Evolutionary conservation across 2,329 filamentous ascomycete genomes (phyloP), one percentile per base, ranked within the genome.

Genomic region (Colletotrichum lindemuthianum): DNA sequence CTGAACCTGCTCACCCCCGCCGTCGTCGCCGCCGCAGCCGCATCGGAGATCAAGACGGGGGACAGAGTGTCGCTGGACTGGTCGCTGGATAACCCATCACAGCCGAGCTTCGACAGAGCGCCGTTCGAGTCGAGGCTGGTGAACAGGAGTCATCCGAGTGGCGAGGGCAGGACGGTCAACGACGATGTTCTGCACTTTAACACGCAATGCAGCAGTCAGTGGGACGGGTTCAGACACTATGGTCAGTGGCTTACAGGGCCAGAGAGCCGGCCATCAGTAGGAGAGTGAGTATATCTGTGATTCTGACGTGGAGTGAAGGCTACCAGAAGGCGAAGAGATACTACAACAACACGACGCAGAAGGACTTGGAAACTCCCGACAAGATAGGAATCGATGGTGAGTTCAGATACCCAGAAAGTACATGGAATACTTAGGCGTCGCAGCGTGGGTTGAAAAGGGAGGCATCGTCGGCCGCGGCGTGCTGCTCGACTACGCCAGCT

Each of bases 1-100:
- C 75, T 88, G 1, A 87, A 87, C 70, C 76, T 85, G 2, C 77
- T 87, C 58, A 87, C 84, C 45, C 81, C 84, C 2, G 77, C 84
- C 1, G 74, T 83, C 33, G 67, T 68, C 39, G 65, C 56, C 12
- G 53, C 52, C 1, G 65, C 67, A 2, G 55, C 66, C 6, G 55
- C 64, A 24, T 75, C 76, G 6, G 65, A 68, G 34, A 67, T 68
- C 37, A 24, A 6, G 13, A 65, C 56, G 1, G 67, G 67, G 3
- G 47, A 65, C 3, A 78, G 76, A 4, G 68, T 78, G 0, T 74
- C 77, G 6, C 72, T 72, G 0, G 75, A 79, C 54, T 77, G 75
- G 74, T 71, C 73, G 1, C 67, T 78, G 0, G 67, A 71, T 6
- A 69, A 71, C 45, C 74, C 77, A 69, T 69, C 71, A 0, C 67